Evolutionary conservation across 2,329 filamentous ascomycete species (phyloP), one percentile per base, ranked within the genome.

Genomic region (Verticillium zaregamsianum): DNA sequence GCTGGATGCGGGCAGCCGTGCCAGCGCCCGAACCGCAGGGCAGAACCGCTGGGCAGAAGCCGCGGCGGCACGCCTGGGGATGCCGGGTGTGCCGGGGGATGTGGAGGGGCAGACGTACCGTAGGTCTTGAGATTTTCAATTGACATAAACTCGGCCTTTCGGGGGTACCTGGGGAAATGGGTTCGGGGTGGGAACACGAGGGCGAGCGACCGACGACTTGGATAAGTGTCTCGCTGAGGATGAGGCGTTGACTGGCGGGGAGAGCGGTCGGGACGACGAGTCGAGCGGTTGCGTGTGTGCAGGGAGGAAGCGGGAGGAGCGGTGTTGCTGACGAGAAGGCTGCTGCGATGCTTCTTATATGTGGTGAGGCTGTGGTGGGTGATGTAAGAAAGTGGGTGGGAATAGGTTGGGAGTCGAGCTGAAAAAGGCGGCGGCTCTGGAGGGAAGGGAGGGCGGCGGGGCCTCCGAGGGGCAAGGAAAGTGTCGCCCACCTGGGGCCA

Each of bases 41-140:
- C 3, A 20, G 28, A 31, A 12, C 52, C 20, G 49, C 31, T 15
- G n/a, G 7, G 20, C 3, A 20, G 28, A 31, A 12, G 14, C 28
- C 25, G 15, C 54, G 28, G 15, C 25, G 28, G 23, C 12, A 5
- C 6, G 20, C 20, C 25, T 15, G 40, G 40, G 23, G 54, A 31
- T 49, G 12, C 11, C 4, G 15, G 8, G 33, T 33, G 52, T 33
- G 25, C 25, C 28, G 5, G 28, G 5, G 28, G 4, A n/a, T 49
- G 12, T 14, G 2, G 15, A 8, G 33, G 37, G 54, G 25, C 25
- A 17, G 61, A 84, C 91, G 77, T 82, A 95, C 91, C 91, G 89
- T 92, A 92, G 86, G 90, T 89, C 88, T 95, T 95, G 83, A 96
- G 90, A 87, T 96, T 96, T 93, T 95, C 91, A 91, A 95, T 95